These are phyloP conservation scores for Penicillium roqueforti DNA, from an alignment of 495 filamentous ascomycete genomes.

Conservation along the genomic window DNA sequence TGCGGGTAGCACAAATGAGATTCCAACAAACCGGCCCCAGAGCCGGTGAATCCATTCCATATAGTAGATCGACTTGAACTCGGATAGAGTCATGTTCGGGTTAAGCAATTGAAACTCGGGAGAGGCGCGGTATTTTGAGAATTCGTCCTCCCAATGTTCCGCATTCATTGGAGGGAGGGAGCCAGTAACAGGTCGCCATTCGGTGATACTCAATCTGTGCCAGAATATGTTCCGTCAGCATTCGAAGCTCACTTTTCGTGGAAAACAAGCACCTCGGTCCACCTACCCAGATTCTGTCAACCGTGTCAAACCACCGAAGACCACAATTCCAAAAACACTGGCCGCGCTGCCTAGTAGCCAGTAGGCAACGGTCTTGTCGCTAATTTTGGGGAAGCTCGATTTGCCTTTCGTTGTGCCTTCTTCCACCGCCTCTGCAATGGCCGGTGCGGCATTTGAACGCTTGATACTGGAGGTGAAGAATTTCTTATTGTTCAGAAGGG, in stretches of 20 bases:
- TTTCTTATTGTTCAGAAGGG: constrained; percentile 24
- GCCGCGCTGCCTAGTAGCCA: constrained; percentile 89
- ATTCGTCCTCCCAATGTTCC: constrained; percentile 84
- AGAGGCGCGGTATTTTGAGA: constrained; percentile 81
- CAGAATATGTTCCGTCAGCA: constrained; percentile 19
- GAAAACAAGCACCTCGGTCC: background rate
- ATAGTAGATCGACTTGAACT: constrained; percentile 98
- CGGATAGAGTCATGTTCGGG: constrained; percentile 80
- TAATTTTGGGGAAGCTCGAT: constrained; percentile 65
- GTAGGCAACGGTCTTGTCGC: constrained; percentile 72
- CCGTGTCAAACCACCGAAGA: constrained; percentile 89
- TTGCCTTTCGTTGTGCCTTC: constrained; percentile 28
- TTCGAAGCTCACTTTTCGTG: background rate
- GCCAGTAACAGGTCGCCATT: constrained; percentile 97
- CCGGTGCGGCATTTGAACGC: constrained; percentile 24
- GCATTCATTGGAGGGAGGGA: constrained; percentile 75
- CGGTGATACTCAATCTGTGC: constrained; percentile 89
- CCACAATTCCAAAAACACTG: constrained; percentile 92
- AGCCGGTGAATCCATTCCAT: constrained; percentile 99
- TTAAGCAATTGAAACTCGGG: constrained; percentile 91
- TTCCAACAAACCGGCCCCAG: constrained; percentile 89
- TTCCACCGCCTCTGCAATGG: constrained; percentile 16
- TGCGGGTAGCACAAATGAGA: constrained; percentile 84
- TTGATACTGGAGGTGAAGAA: constrained; percentile 30
- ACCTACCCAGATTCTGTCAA: constrained; percentile 92